Base-by-base conservation (phyloP, 805 yeast genomes). In the Metschnikowia chrysomelidarum region DNA sequence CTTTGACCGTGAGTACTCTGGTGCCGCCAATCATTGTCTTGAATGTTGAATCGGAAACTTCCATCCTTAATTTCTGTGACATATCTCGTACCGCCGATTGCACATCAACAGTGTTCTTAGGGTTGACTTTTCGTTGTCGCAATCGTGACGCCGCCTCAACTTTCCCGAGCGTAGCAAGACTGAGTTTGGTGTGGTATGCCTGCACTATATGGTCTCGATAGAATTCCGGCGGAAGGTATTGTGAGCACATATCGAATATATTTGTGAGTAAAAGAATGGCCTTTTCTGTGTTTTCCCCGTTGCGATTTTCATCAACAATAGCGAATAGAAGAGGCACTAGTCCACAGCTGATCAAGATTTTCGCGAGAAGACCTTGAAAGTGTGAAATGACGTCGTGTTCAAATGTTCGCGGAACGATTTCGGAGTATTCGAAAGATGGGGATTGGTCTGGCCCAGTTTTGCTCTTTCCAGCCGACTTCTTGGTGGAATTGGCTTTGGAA, bases 1-100 rank as follows among this genome's bases (percentile, higher is more conserved):
- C 86, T 53, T 91, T 93, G 0, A 94, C 80, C 4, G 82, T 72
- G 24, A 87, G 58, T 1, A 93, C 88, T 44, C 72, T 79, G 0
- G 95, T 78, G 30, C 80, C 81, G 19, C 65, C 62, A 5, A 93
- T 68, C 61, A 85, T 64, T 35, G 73, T 69, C 46, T 82, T 80
- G 51, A 89, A 75, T 36, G 80, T 81, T 0, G 64, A 44, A 32
- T 87, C 96, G 48, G 84, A 93, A 21, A 58, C 43, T 24, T 60
- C 50, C 24, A 51, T 47, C 18, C 51, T 51, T 32, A 46, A 57
- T 30, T 42, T 27, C n/a, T 53, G 41, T 11, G 44, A 49, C 26
- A 60, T 40, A 14, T 49, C 47, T 16, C 46, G 49, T 13, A 63
- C 35, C 7, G 47, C 44, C 6, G 45, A 25, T 20, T 53, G 41